Base-by-base conservation (phyloP, 352 stramenopile species). In the Pseudoperonospora humuli region DNA sequence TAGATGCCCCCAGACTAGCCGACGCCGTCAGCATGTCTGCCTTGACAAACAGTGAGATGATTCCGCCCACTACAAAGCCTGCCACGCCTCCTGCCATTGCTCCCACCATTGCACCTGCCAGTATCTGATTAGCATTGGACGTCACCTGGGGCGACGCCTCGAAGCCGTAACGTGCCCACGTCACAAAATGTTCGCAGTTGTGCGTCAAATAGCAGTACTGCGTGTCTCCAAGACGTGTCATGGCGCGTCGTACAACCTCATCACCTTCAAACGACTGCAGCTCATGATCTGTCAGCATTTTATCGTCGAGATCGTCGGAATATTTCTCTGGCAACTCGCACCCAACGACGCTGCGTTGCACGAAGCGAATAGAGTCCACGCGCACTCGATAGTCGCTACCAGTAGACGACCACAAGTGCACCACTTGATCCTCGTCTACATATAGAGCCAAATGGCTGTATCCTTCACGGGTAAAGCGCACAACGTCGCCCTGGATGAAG, bases 141-240 rank as follows among this genome's bases (percentile, higher is more conserved):
- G 46, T 45, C 7, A 75, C 70, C 13, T 87, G 75, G 19, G 72
- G 75, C 24, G 75, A 87, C 36, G 65, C 57, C 2, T 65, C 63
- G 8, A 67, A 46, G 13, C 70, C 70, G 44, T 87, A 84, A 25
- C 72, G 59, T 9, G 70, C 75, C 75, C 70, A 87, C 34, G 75
- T 84, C 31, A 84, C 75, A 57, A 87, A 87, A 50, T 87, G 75
- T 42, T 87, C 75, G 62, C 75, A 87, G 43, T 87, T 87, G 61
- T 77, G 61, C 4, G 19, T 45, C 26, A 87, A 24, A 15, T 36
- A 76, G 39, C 69, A 63, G 55, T 87, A 87, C 20, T 64, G 53
- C 19, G 45, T 53, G 50, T 81, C 71, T 29, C 72, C 70, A 8
- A 87, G 63, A 7, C 67, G 56, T 26, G 59, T 56, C 38, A 64